Percentiles rank a stretch among this genome's conserved stretches.
phyloP scores from a whole-genome alignment of 2,329 filamentous ascomycete genomes.

The Celoporthe dispersa region DNA sequence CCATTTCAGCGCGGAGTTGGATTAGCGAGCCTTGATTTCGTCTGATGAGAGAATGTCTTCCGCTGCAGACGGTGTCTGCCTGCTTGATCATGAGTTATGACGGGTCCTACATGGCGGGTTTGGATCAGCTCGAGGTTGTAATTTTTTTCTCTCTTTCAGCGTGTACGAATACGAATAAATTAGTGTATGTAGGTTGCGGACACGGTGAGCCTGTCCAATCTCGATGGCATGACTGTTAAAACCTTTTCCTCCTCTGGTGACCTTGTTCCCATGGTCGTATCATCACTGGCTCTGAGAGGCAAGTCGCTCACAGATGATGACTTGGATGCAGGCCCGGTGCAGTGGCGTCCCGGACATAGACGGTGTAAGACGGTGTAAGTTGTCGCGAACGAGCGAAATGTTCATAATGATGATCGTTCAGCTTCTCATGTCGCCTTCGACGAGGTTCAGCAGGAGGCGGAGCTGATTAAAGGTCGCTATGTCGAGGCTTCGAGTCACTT shows the following conservation, averaged over 20 bases:
- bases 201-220: slow-evolving; percentile 6
- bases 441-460: background rate
- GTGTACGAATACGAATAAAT: slow-evolving; percentile 23
- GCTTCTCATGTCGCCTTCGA: background rate
- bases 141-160: slow-evolving; percentile 17
- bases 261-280: background rate
- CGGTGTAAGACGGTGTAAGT: background rate
- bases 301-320: background rate
- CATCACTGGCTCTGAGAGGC: background rate
- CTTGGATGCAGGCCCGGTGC: background rate
- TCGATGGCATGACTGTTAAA: background rate
- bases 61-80: slow-evolving; percentile 41
- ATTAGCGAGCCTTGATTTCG: slow-evolving; percentile 40
- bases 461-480: background rate
- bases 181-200: slow-evolving; percentile 14
- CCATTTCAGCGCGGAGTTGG: slow-evolving; percentile 56
- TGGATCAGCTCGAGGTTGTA: slow-evolving; percentile 14
- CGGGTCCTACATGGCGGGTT: slow-evolving; percentile 22
- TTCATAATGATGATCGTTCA: background rate
- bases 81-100: slow-evolving; percentile 34
- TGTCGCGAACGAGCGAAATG: background rate
- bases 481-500: background rate
- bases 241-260: background rate
- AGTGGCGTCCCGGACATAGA: background rate
- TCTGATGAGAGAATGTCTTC: slow-evolving; percentile 18